Conservation (phyloP, 257 asterid genomes). For the Salvia hispanica region DNA sequence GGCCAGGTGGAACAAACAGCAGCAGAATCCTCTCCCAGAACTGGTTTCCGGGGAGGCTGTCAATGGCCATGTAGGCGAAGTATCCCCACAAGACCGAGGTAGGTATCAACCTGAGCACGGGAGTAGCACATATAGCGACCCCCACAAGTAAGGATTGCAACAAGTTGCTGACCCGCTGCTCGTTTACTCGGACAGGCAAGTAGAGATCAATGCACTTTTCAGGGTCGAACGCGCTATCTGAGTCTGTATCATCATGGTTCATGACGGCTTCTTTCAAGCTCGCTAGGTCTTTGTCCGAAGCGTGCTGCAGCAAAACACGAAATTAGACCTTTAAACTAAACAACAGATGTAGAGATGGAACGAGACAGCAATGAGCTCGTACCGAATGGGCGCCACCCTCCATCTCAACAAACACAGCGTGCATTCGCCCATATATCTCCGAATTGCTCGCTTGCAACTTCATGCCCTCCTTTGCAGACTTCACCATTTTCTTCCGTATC, state of each 20-base stretch:
- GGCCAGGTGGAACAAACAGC: slow-evolving; percentile 64
- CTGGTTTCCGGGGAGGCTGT: slow-evolving; percentile 87
- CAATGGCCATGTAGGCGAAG: slow-evolving; percentile 93
- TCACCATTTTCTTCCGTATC: slow-evolving; percentile 73
- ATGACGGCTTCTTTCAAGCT: slow-evolving; percentile 77
- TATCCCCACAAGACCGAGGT: slow-evolving; percentile 93
- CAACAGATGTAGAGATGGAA: too few species aligned
- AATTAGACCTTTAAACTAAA: too few species aligned
- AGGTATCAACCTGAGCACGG: slow-evolving; percentile 75
- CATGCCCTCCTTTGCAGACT: slow-evolving; percentile 71
- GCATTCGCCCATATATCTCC: slow-evolving; percentile 86
- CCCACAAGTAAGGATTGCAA: slow-evolving; percentile 78
- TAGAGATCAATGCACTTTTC: slow-evolving; percentile 68
- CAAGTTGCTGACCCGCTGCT: slow-evolving; percentile 85
- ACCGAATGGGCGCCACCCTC: slow-evolving; percentile 39
- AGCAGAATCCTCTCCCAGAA: slow-evolving; percentile 79
- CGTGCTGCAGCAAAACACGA: slow-evolving; percentile 39
- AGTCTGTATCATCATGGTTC: slow-evolving; percentile 41
- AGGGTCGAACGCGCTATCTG: slow-evolving; percentile 47
- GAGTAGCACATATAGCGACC: slow-evolving; percentile 61
- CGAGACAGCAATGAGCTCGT: too few species aligned
- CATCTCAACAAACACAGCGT: slow-evolving; percentile 79
- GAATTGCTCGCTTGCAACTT: slow-evolving; percentile 60
- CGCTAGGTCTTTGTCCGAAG: slow-evolving; percentile 59
- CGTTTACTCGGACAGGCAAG: slow-evolving; percentile 87